phyloP scores from a whole-genome alignment of 306 rosid genomes.

The Gastrolobium bilobum region DNA sequence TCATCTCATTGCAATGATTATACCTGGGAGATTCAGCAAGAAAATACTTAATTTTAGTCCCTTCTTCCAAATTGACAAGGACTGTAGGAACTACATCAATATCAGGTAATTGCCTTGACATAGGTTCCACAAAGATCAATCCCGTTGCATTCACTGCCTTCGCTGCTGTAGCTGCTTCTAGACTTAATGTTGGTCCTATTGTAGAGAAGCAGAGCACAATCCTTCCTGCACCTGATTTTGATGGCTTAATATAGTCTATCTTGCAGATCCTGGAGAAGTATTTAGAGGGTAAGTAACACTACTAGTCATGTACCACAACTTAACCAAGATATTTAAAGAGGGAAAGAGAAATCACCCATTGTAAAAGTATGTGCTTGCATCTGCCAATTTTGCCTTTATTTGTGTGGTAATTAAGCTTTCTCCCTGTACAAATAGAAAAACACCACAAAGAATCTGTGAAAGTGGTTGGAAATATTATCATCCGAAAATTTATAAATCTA shows the following conservation, averaged over 20 bases:
- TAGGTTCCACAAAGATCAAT: constrained; percentile 57
- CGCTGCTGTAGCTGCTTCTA: constrained; percentile 50
- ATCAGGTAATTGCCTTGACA: constrained; percentile 43
- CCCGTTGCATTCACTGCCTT: constrained; percentile 52
- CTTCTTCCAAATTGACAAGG: constrained; percentile 50
- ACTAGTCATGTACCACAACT: background rate
- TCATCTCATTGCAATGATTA: background rate
- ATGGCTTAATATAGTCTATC: constrained; percentile 12
- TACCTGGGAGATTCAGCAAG: constrained; percentile 54
- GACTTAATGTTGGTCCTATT: constrained; percentile 42
- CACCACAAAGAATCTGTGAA: background rate
- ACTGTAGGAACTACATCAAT: constrained; percentile 55
- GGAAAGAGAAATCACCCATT: constrained; percentile 50
- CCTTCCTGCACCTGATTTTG: constrained; percentile 45
- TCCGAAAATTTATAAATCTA: background rate
- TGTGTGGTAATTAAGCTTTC: constrained; percentile 58
- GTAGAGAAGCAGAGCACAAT: constrained; percentile 61
- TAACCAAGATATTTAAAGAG: background rate
- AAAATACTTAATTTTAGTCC: constrained; percentile 52
- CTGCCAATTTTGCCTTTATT: constrained; percentile 55
- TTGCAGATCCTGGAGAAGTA: constrained; percentile 53
- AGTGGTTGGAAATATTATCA: constrained; percentile 1
- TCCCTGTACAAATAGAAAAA: constrained; percentile 51
- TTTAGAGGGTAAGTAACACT: background rate
- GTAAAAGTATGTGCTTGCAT: constrained; percentile 47